These are phyloP conservation scores for Climacium dendroides DNA, from an alignment of 225 moss, liverwort and hornwort species.

Conservation along the genomic window DNA sequence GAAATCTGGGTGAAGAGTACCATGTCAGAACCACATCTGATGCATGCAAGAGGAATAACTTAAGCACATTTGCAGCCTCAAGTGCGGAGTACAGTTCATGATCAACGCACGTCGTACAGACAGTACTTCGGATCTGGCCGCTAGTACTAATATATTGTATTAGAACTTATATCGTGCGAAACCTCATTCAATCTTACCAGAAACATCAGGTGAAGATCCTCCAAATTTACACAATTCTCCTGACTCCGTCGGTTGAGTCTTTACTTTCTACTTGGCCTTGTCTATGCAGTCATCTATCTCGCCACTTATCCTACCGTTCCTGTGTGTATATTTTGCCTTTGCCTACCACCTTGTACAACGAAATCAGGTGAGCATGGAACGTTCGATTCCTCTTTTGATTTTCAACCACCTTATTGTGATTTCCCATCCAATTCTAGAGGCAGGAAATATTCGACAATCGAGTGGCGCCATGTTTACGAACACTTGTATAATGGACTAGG, in stretches of 20 bases:
- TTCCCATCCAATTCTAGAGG: background rate
- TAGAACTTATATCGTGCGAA: constrained; percentile 25
- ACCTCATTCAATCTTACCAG: constrained; percentile 12
- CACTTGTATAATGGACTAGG: background rate
- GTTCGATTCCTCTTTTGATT: background rate
- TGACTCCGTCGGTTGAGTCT: constrained; percentile 69
- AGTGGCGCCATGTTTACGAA: background rate
- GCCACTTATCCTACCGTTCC: constrained; percentile 72
- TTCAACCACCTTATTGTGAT: background rate
- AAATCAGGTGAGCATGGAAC: constrained; percentile 46
- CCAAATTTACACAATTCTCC: constrained; percentile 30
- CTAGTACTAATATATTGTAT: constrained; percentile 18
- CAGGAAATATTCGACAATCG: too few relatives aligned
- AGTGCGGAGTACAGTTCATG: background rate
- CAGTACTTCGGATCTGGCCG: constrained; percentile 31
- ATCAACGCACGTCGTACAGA: background rate
- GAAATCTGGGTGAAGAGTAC: background rate
- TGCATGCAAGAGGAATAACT: background rate
- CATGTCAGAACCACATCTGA: background rate
- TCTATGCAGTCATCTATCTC: constrained; percentile 79
- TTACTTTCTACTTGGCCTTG: constrained; percentile 73
- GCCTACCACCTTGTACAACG: constrained; percentile 69
- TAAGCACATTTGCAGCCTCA: background rate
- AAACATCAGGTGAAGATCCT: constrained; percentile 49
- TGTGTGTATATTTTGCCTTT: constrained; percentile 46